Conservation (phyloP, 2,329 filamentous ascomycete genomes). For the Pyricularia pennisetigena region DNA sequence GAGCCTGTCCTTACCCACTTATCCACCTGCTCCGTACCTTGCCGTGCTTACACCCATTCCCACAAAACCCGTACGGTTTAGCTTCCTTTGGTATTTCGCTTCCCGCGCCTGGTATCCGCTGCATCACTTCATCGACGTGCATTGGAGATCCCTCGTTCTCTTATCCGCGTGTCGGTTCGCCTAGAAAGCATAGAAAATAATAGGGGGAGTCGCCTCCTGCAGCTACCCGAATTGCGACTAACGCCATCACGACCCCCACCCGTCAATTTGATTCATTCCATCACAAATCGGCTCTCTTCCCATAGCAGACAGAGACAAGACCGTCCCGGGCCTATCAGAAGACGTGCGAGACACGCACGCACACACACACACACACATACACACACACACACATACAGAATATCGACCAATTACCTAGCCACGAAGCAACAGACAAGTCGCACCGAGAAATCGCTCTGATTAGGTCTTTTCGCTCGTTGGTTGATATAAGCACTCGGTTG, state of each 20-base stretch:
- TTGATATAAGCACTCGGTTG: not conserved
- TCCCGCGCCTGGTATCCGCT: not conserved
- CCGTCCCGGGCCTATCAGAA: not conserved
- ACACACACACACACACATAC: too few species aligned
- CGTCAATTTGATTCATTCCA: not conserved
- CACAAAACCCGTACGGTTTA: not conserved
- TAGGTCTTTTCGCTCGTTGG: not conserved
- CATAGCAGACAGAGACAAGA: not conserved
- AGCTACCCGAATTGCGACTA: not conserved
- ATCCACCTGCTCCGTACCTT: not conserved
- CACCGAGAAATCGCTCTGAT: not conserved
- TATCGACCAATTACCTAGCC: not conserved
- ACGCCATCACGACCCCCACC: not conserved
- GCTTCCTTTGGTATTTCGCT: not conserved
- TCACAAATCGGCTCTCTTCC: not conserved
- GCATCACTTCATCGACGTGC: not conserved
- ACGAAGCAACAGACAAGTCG: not conserved
- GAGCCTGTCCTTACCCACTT: not conserved
- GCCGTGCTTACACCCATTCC: not conserved
- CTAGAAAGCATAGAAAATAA: not conserved
- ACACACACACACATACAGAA: too few species aligned
- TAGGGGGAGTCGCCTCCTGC: not conserved
- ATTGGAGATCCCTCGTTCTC: not conserved
- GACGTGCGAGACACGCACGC: not conserved
- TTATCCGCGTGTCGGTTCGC: not conserved